phyloP scores from a whole-genome alignment of 305 asterid species.

The Solanum chacoense region DNA sequence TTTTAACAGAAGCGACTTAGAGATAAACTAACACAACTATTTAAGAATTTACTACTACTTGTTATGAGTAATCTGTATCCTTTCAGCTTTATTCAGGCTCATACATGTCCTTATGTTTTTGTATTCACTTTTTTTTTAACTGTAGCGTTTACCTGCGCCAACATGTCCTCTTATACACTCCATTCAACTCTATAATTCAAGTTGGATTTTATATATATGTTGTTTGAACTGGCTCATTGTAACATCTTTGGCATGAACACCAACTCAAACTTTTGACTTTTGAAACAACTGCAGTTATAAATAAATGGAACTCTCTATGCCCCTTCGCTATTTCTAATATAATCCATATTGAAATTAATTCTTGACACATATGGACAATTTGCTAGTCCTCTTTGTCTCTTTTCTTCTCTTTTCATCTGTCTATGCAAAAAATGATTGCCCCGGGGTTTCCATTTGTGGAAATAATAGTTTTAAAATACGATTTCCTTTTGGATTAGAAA shows the following conservation, averaged over 20 bases:
- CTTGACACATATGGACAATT: slow-evolving; percentile 27
- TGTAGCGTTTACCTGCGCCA: background rate
- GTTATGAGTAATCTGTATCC: background rate
- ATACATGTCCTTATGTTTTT: background rate
- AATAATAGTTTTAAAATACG: slow-evolving; percentile 12
- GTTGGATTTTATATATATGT: background rate
- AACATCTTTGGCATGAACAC: background rate
- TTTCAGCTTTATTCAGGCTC: background rate
- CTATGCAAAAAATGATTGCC: slow-evolving; percentile 20
- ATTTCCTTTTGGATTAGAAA: slow-evolving; percentile 39
- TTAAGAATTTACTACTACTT: background rate
- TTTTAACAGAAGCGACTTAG: background rate
- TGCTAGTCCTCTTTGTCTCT: slow-evolving; percentile 12
- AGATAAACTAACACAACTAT: background rate
- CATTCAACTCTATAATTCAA: background rate
- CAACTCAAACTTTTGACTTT: background rate
- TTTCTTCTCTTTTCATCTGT: slow-evolving; percentile 13
- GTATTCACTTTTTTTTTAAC: background rate
- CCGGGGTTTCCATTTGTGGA: slow-evolving; percentile 19
- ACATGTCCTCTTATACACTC: background rate
- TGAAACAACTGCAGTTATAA: background rate
- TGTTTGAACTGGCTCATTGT: background rate
- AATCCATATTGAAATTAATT: background rate
- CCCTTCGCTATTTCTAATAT: background rate
- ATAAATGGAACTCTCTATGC: background rate